phyloP scores from a whole-genome alignment of 805 yeast species.

The Blastobotrys peoriensis region DNA sequence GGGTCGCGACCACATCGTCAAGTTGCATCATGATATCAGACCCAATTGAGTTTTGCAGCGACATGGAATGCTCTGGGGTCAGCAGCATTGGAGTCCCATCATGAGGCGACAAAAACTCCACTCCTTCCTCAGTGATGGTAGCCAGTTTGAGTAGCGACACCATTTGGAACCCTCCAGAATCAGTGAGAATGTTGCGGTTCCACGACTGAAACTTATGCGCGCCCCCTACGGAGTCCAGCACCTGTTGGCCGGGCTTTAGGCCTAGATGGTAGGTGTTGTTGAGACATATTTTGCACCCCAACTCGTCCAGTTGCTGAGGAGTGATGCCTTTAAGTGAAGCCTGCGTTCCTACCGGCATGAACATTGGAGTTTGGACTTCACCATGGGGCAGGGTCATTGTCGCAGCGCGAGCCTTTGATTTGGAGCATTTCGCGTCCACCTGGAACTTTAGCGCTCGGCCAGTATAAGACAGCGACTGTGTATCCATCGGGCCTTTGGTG shows the following conservation, averaged over 20 bases:
- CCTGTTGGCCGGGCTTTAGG: constrained; percentile 38
- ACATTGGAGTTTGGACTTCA: constrained; percentile 38
- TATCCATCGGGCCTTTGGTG: constrained; percentile 6
- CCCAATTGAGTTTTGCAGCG: constrained; percentile 39
- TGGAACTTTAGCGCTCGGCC: constrained; percentile 33
- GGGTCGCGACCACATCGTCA: constrained; percentile 40
- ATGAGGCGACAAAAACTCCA: constrained; percentile 40
- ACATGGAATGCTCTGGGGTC: constrained; percentile 43
- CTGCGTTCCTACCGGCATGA: constrained; percentile 45
- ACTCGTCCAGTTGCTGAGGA: constrained; percentile 34
- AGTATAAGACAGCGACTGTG: constrained; percentile 7
- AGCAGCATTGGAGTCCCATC: constrained; percentile 42
- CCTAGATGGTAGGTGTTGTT: constrained; percentile 42
- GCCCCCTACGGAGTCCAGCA: constrained; percentile 38
- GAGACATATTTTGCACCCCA: constrained; percentile 38
- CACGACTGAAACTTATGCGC: constrained; percentile 39
- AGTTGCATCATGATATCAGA: constrained; percentile 44
- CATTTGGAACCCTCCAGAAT: constrained; percentile 43
- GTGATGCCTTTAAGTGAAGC: constrained; percentile 42
- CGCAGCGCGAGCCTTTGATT: constrained; percentile 39
- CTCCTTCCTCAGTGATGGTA: constrained; percentile 42
- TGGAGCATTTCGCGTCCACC: constrained; percentile 37
- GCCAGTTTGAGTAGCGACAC: constrained; percentile 40
- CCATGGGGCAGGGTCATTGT: constrained; percentile 39
- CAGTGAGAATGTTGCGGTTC: constrained; percentile 39